Evolutionary conservation across 1,284 basidiomycete genomes (phyloP), one percentile per base, ranked within the genome.

Genomic region (Malassezia vespertilionis): DNA sequence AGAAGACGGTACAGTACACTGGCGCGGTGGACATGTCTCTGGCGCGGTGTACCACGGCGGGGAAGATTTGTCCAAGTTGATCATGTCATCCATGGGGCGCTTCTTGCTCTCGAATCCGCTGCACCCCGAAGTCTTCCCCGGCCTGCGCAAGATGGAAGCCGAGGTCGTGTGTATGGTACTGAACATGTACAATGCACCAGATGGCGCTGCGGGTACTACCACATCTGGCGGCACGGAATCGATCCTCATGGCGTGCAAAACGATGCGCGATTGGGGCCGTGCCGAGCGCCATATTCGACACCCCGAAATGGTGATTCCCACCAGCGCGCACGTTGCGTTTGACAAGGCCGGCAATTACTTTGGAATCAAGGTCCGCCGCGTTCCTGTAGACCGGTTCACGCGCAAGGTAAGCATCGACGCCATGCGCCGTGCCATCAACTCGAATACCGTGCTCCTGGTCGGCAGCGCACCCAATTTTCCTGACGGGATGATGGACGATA

Each of bases 191-290:
- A 83, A 87, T 67, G 82, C 84, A 55, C 83, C 85, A 2, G 11
- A 50, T 2, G 85, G 84, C 8, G 87, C 86, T 2, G 62, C 52
- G 2, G 91, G 91, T 11, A 82, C 82, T 1, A 95, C 89, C 61
- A 96, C 91, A 0, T 85, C 84, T 0, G 91, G 91, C 17, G 91
- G 93, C 2, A 97, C 91, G 0, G 91, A 97, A 71, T 88, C 84
- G 12, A 96, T 97, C 61, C 75, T 91, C 42, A 87, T 90, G 87
- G 81, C 88, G 3, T 79, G 88, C 60, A 91, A 95, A 75, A 84
- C 89, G 0, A 82, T 95, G 72, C 80, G 90, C 22, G 89, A 96
- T 59, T 95, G 90, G 87, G 91, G 85, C 1, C 74, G 78, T 21
- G 79, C 75, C 2, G 81, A 81, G 32, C 91, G 89, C 71, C 85